A percentile compares a stretch with the other conserved stretches of the same genome.
Conservation (phyloP, 1,284 basidiomycete species). For the Naganishia sp. region DNA sequence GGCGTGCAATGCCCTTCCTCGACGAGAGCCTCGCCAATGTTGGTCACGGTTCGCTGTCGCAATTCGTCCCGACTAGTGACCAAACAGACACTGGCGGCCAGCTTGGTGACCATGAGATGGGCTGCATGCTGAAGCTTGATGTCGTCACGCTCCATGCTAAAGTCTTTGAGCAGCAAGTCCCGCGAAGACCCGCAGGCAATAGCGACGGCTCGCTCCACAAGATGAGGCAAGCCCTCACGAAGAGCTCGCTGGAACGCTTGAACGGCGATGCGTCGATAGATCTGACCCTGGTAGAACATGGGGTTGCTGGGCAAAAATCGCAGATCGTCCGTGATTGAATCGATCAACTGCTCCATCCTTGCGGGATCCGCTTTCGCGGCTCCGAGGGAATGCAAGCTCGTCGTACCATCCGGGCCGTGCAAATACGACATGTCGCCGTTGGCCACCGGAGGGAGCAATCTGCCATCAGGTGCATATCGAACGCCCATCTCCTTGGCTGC, state of each 20-base stretch:
- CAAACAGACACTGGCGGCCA: conserved; percentile 92
- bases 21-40: conserved; percentile 78
- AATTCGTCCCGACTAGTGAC: conserved; percentile 99
- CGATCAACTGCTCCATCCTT: conserved; percentile 58
- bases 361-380: conserved; percentile 43
- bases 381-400: conserved; percentile 34
- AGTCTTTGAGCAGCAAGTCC: conserved; percentile 95
- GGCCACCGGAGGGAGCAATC: conserved; percentile 39
- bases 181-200: conserved; percentile 97
- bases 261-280: conserved; percentile 88
- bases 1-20: conserved; percentile 27
- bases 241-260: conserved; percentile 92
- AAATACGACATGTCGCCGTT: conserved; percentile 28
- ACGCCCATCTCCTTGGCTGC: conserved; percentile 40
- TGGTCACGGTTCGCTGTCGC: conserved; percentile 86
- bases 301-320: conserved; percentile 68
- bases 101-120: conserved; percentile 94
- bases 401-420: conserved; percentile 16
- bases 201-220: conserved; percentile 98
- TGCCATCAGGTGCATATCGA: conserved; percentile 34
- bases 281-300: conserved; percentile 71
- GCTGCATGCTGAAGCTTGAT: conserved; percentile 87
- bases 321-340: conserved; percentile 76
- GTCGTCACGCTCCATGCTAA: conserved; percentile 90
- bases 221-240: conserved; percentile 95